phyloP scores from a whole-genome alignment of 495 filamentous ascomycete species.

The Lasiosphaeria hispida region DNA sequence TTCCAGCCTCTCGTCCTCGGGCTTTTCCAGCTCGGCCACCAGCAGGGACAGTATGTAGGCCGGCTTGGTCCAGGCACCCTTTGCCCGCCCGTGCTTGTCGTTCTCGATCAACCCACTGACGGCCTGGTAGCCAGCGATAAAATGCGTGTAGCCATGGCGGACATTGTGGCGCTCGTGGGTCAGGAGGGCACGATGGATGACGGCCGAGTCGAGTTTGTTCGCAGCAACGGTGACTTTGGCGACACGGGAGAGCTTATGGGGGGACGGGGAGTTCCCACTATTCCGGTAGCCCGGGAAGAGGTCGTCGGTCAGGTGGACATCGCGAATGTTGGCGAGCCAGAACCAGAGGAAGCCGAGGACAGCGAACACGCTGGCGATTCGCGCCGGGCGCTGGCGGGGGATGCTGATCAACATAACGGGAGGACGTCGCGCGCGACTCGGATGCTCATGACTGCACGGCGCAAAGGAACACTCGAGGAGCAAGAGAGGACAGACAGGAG shows the following conservation, averaged over 20 bases:
- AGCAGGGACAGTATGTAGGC: slow-evolving; percentile 48
- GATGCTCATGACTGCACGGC: slow-evolving; percentile 11
- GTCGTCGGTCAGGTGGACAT: slow-evolving; percentile 10
- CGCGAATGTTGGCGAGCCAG: slow-evolving; percentile 16
- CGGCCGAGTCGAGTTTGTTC: slow-evolving; percentile 22
- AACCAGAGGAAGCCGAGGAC: slow-evolving; percentile 16
- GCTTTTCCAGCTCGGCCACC: slow-evolving; percentile 50
- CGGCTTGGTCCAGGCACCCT: slow-evolving; percentile 46
- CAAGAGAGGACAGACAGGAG: not conserved
- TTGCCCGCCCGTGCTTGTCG: slow-evolving; percentile 18
- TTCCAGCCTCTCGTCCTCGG: slow-evolving; percentile 43
- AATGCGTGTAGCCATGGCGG: slow-evolving; percentile 25
- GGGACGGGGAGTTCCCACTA: not conserved
- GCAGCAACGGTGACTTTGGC: slow-evolving; percentile 28
- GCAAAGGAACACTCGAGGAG: not conserved
- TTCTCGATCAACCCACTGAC: slow-evolving; percentile 27
- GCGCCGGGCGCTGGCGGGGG: slow-evolving; percentile 13
- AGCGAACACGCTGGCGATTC: slow-evolving; percentile 14
- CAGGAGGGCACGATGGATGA: slow-evolving; percentile 25
- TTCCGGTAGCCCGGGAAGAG: not conserved
- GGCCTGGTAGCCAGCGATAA: slow-evolving; percentile 22
- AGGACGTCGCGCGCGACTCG: slow-evolving; percentile 11
- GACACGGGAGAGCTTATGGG: slow-evolving; percentile 9
- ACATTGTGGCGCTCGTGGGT: slow-evolving; percentile 25
- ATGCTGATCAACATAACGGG: slow-evolving; percentile 16